Conservation (phyloP, 805 yeast species). For the Helenozyma rhizophorensis region DNA sequence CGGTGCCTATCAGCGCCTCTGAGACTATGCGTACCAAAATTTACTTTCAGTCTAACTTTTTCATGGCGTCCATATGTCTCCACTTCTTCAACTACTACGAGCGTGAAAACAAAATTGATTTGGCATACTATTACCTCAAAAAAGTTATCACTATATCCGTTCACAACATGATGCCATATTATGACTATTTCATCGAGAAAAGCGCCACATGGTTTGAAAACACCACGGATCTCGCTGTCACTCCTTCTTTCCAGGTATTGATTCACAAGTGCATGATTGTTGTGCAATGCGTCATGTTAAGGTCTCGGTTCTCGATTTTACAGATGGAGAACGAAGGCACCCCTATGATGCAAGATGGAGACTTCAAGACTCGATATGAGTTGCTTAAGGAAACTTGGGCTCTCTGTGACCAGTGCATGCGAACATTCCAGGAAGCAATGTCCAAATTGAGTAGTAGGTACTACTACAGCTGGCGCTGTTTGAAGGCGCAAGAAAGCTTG, state of each 20-base stretch:
- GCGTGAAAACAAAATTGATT: slow-evolving; percentile 25
- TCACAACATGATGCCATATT: slow-evolving; percentile 19
- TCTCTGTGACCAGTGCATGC: slow-evolving; percentile 11
- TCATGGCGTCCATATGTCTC: slow-evolving; percentile 9
- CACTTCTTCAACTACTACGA: slow-evolving; percentile 27
- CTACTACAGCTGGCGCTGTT: slow-evolving; percentile 17
- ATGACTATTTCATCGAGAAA: slow-evolving; percentile 9
- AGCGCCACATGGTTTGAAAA: slow-evolving; percentile 4
- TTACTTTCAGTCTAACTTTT: slow-evolving; percentile 11
- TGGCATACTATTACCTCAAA: slow-evolving; percentile 35
- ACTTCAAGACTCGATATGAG: slow-evolving; percentile 10
- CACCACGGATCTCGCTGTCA: slow-evolving; percentile 13
- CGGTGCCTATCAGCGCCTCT: neutral
- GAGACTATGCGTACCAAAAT: slow-evolving; percentile 5
- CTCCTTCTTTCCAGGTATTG: slow-evolving; percentile 14
- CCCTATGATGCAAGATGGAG: slow-evolving; percentile 3
- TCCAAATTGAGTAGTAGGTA: slow-evolving; percentile 13
- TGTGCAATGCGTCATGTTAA: slow-evolving; percentile 9
- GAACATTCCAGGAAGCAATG: slow-evolving; percentile 7
- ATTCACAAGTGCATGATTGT: slow-evolving; percentile 15
- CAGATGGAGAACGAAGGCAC: slow-evolving; percentile 1
- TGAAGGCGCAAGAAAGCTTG: slow-evolving; percentile 11
- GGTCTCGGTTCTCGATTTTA: slow-evolving; percentile 11
- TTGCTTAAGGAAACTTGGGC: slow-evolving; percentile 10
- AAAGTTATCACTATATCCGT: slow-evolving; percentile 26